A percentile compares a stretch with the other conserved stretches of the same genome.
phyloP scores from a whole-genome alignment of 352 stramenopile genomes.

The Phytophthora multivora region DNA sequence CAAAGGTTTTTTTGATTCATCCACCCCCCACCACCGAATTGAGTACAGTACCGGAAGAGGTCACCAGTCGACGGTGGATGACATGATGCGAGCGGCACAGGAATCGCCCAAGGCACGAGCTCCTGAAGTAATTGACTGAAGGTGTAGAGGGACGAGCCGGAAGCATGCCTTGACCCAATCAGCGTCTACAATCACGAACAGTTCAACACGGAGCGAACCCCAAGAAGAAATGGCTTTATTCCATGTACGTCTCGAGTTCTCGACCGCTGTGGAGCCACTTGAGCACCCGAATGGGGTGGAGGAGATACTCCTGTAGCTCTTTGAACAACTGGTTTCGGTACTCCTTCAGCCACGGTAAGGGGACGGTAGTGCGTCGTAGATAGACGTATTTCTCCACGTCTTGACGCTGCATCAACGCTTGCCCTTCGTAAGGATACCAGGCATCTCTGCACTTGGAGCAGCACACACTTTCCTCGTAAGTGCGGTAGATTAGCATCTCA shows the following conservation, averaged over 20 bases:
- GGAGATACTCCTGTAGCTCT: conserved; percentile 30
- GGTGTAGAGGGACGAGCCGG: conserved; percentile 16
- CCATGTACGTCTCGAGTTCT: conserved; percentile 25
- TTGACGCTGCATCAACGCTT: conserved; percentile 19
- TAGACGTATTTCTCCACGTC: conserved; percentile 30
- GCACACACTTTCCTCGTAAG: conserved; percentile 26
- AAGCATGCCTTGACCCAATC: conserved; percentile 34
- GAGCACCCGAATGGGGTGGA: conserved; percentile 19
- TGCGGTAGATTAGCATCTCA: conserved; percentile 30
- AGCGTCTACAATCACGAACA: conserved; percentile 1
- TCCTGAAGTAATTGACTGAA: conserved; percentile 34
- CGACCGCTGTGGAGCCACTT: conserved; percentile 26
- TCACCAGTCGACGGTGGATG: conserved; percentile 6
- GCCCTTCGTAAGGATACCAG: conserved; percentile 30
- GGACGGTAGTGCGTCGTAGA: conserved; percentile 23
- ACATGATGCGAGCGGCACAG: conserved; percentile 18
- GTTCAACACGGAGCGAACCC: conserved; percentile 17
- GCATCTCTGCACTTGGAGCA: conserved; percentile 27
- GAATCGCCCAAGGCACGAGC: conserved; percentile 32
- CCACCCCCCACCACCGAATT: conserved; percentile 22
- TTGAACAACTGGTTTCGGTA: conserved; percentile 24
- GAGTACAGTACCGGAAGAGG: too few relatives aligned
- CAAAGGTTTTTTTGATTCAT: conserved; percentile 2
- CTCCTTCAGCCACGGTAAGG: conserved; percentile 26
- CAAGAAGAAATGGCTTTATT: conserved; percentile 6